phyloP scores from a whole-genome alignment of 306 rosid genomes.

The Lupinus albus region DNA sequence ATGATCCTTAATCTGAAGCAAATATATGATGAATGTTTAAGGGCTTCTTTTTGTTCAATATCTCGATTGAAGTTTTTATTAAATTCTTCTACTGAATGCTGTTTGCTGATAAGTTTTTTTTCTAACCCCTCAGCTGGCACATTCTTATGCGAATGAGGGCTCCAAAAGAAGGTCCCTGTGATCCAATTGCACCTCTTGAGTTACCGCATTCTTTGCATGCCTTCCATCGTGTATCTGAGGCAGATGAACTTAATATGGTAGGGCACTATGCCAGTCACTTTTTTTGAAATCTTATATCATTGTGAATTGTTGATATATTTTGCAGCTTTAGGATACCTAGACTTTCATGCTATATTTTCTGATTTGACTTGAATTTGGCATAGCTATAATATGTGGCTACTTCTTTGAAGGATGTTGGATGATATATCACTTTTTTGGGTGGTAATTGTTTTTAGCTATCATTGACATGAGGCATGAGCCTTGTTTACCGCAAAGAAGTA shows the following conservation, averaged over 20 bases:
- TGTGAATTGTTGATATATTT: constrained; percentile 26
- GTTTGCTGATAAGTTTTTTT: constrained; percentile 41
- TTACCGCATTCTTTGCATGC: constrained; percentile 95
- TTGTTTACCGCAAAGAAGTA: constrained; percentile 19
- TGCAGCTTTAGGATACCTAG: constrained; percentile 1
- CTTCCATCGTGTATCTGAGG: constrained; percentile 70
- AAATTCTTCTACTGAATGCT: neutral
- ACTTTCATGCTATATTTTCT: constrained; percentile 31
- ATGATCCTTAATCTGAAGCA: constrained; percentile 5
- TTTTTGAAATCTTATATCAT: constrained; percentile 35
- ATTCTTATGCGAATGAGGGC: constrained; percentile 86
- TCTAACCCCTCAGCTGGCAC: constrained; percentile 76
- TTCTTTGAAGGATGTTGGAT: constrained; percentile 21
- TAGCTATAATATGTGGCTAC: constrained; percentile 1
- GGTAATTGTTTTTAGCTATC: constrained; percentile 21
- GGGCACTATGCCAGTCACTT: constrained; percentile 28
- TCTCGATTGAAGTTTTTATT: neutral
- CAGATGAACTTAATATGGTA: constrained; percentile 71
- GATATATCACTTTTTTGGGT: constrained; percentile 23
- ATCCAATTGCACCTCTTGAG: constrained; percentile 92
- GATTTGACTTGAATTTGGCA: constrained; percentile 17
- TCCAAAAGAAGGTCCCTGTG: constrained; percentile 73
- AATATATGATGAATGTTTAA: constrained; percentile 21
- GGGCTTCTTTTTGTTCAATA: constrained; percentile 31
- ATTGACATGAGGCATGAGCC: neutral